Conservation (phyloP, 176 grass and related monocot genomes). For the Bonia amplexicaulis region DNA sequence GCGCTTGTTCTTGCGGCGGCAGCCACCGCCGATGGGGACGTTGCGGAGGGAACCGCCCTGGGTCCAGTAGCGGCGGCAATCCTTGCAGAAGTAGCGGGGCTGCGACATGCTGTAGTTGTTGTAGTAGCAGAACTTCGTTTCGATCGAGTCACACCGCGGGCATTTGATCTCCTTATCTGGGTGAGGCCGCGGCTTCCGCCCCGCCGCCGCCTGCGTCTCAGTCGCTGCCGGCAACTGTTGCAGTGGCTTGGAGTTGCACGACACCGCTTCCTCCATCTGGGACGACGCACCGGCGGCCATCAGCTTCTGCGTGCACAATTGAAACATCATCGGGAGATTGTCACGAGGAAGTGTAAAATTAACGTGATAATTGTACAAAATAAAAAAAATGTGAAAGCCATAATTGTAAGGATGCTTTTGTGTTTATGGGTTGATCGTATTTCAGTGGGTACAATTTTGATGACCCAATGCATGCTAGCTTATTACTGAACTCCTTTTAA, state of each 20-base stretch:
- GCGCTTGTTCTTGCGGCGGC: slow-evolving; percentile 39
- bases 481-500: too few species aligned
- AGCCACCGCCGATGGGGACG: slow-evolving; percentile 31
- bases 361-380: not conserved
- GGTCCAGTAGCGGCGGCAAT: slow-evolving; percentile 50
- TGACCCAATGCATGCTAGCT: too few species aligned
- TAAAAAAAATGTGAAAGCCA: not conserved
- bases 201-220: not conserved
- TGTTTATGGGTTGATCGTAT: not conserved
- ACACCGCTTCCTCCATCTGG: not conserved
- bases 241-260: slow-evolving; percentile 6
- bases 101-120: slow-evolving; percentile 69
- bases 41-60: slow-evolving; percentile 36
- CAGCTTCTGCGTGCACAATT: not conserved
- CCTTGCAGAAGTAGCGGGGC: slow-evolving; percentile 54
- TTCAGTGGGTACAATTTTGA: not conserved
- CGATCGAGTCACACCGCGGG: slow-evolving; percentile 46
- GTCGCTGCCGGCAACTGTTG: not conserved
- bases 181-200: slow-evolving; percentile 36
- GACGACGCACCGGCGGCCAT: not conserved
- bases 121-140: slow-evolving; percentile 85
- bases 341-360: not conserved
- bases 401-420: not conserved
- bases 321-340: not conserved
- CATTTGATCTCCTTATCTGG: slow-evolving; percentile 40